Evolutionary conservation across 352 stramenopile genomes (phyloP).

Genomic region (Peronospora farinosa): DNA sequence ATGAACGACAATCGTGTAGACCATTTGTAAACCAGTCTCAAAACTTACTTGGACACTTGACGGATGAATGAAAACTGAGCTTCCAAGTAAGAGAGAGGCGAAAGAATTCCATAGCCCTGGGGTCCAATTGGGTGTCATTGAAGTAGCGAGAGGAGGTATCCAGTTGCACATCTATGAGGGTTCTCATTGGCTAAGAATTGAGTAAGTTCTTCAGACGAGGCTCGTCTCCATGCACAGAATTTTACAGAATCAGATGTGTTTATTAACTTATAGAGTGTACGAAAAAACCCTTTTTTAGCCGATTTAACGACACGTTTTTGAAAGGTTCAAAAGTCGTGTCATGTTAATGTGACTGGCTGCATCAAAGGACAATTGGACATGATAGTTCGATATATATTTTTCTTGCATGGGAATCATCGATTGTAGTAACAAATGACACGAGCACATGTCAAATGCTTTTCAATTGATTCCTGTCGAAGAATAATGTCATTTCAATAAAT

Average conservation of each 20-base stretch:
- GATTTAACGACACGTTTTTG: too few relatives aligned
- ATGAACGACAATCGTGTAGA: constrained; percentile 34
- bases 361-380: background rate
- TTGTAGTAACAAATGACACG: background rate
- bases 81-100: too few relatives aligned
- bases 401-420: too few relatives aligned
- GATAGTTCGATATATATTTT: too few relatives aligned
- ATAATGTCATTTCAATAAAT: background rate
- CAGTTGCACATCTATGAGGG: too few relatives aligned
- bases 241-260: too few relatives aligned
- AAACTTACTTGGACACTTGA: background rate
- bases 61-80: background rate
- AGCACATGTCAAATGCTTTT: background rate
- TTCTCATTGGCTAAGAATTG: too few relatives aligned
- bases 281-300: too few relatives aligned
- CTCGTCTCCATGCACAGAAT: too few relatives aligned
- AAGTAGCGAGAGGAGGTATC: background rate
- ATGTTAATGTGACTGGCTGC: background rate
- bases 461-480: background rate
- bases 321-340: too few relatives aligned
- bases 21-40: constrained; percentile 9
- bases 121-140: background rate
- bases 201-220: too few relatives aligned
- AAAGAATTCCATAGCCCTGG: background rate
- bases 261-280: too few relatives aligned